These are phyloP conservation scores for Aquanectria penicillioides DNA, from an alignment of 2,329 filamentous ascomycete genomes.

Conservation along the genomic window DNA sequence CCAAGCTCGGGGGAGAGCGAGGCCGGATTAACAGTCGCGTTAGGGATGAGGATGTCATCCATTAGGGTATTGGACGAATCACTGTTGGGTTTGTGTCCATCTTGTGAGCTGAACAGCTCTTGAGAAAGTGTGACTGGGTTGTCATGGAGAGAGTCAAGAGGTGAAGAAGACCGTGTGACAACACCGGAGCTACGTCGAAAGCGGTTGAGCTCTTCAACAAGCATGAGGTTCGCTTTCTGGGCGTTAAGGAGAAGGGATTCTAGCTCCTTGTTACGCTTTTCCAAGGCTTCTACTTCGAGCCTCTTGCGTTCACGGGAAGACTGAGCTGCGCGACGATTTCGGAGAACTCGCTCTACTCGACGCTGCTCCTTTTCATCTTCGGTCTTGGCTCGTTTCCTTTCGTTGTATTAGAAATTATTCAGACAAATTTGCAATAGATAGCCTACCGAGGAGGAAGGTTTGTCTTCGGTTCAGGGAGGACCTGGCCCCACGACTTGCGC, in stretches of 20 bases:
- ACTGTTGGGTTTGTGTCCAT: slow-evolving; percentile 45
- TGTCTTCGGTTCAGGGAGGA: slow-evolving; percentile 95
- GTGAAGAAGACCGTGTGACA: slow-evolving; percentile 52
- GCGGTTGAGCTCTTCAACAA: slow-evolving; percentile 61
- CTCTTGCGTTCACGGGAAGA: slow-evolving; percentile 95
- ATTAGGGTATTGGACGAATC: slow-evolving; percentile 49
- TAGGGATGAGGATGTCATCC: slow-evolving; percentile 56
- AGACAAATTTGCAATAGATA: neutral
- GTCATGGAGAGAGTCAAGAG: slow-evolving; percentile 54
- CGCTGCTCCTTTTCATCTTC: slow-evolving; percentile 99
- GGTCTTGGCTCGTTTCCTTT: slow-evolving; percentile 95
- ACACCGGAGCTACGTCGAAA: slow-evolving; percentile 57
- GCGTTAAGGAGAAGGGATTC: slow-evolving; percentile 70
- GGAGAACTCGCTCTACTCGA: slow-evolving; percentile 94
- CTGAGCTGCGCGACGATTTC: slow-evolving; percentile 95
- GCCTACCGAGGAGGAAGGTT: slow-evolving; percentile 87
- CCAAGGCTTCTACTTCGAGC: slow-evolving; percentile 85
- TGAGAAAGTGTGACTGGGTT: slow-evolving; percentile 67
- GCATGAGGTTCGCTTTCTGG: slow-evolving; percentile 61
- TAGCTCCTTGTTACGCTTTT: slow-evolving; percentile 77
- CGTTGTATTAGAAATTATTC: slow-evolving; percentile 38
- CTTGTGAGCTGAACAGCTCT: slow-evolving; percentile 64
- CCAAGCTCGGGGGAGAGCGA: slow-evolving; percentile 68
- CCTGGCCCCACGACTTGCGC: slow-evolving; percentile 98
- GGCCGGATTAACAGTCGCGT: slow-evolving; percentile 68